Percentiles rank a stretch among this genome's conserved stretches.
Conservation (phyloP, 306 rosid genomes). For the Alnus rubra region DNA sequence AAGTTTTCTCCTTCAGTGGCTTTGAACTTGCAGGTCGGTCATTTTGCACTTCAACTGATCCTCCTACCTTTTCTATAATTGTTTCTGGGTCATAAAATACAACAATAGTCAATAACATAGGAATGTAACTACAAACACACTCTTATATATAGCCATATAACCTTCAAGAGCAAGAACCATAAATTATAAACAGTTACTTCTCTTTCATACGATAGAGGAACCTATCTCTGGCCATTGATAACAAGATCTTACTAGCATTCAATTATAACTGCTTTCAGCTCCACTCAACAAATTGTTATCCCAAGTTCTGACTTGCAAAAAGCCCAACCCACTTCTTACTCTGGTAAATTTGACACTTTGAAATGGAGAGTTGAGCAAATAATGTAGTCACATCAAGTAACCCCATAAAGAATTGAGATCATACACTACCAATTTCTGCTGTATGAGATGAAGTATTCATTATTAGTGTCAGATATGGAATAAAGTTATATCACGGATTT, state of each 20-base stretch:
- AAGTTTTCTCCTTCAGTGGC: slow-evolving; percentile 47
- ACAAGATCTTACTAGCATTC: not conserved
- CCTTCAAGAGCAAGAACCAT: not conserved
- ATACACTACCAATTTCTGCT: not conserved
- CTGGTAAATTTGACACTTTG: not conserved
- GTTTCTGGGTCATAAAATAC: slow-evolving; percentile 21
- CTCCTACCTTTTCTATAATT: slow-evolving; percentile 42
- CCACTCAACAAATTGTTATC: not conserved
- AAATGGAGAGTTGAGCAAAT: not conserved
- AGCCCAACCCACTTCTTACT: not conserved
- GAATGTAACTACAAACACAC: too few relatives aligned
- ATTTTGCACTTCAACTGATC: slow-evolving; percentile 33
- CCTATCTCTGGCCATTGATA: not conserved
- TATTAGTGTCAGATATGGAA: not conserved
- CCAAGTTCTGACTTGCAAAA: not conserved
- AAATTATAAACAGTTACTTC: not conserved
- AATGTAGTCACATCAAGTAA: not conserved
- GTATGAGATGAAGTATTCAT: not conserved
- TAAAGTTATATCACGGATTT: not conserved
- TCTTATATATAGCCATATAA: not conserved
- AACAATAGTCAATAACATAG: not conserved
- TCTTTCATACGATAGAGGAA: not conserved
- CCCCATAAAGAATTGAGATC: not conserved
- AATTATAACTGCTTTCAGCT: not conserved
- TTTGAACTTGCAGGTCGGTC: slow-evolving; percentile 42